These are phyloP conservation scores for Fusarium sp. DNA, from an alignment of 2,329 filamentous ascomycete genomes.

Conservation along the genomic window DNA sequence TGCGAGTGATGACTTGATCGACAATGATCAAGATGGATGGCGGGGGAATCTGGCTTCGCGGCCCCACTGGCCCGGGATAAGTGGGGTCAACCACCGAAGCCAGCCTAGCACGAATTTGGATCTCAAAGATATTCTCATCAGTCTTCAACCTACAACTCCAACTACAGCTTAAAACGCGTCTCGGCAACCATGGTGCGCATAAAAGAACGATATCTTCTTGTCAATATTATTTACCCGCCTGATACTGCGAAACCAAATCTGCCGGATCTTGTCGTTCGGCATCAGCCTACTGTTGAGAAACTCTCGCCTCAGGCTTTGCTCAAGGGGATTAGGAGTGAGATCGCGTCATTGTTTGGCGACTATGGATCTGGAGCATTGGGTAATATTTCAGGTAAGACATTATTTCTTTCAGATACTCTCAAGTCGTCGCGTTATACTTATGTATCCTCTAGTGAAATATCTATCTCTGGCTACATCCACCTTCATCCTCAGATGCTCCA, in stretches of 20 bases:
- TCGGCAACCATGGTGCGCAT: conserved; percentile 82
- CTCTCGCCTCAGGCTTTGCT: conserved; percentile 74
- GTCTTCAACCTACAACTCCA: not conserved
- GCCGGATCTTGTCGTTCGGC: conserved; percentile 76
- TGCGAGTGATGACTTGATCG: conserved; percentile 2
- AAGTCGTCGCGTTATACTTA: not conserved
- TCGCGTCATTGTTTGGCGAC: conserved; percentile 84
- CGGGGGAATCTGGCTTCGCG: conserved; percentile 30
- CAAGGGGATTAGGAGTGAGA: conserved; percentile 75
- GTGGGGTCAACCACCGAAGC: conserved; percentile 31
- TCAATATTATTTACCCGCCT: conserved; percentile 89
- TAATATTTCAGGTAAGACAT: conserved; percentile 71
- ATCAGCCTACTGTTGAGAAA: conserved; percentile 79
- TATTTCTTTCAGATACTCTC: not conserved
- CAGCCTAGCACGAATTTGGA: conserved; percentile 6
- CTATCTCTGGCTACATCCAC: conserved; percentile 92
- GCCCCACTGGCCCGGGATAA: conserved; percentile 37
- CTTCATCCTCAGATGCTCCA: conserved; percentile 86
- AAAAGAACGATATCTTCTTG: conserved; percentile 95
- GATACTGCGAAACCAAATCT: conserved; percentile 54
- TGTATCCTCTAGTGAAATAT: conserved; percentile 78
- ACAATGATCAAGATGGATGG: conserved; percentile 12
- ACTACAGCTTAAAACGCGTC: not conserved
- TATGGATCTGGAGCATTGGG: conserved; percentile 83
- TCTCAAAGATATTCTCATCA: not conserved